These are phyloP conservation scores for Schrenkiella parvula DNA, from an alignment of 345 rosid species.

Conservation along the genomic window DNA sequence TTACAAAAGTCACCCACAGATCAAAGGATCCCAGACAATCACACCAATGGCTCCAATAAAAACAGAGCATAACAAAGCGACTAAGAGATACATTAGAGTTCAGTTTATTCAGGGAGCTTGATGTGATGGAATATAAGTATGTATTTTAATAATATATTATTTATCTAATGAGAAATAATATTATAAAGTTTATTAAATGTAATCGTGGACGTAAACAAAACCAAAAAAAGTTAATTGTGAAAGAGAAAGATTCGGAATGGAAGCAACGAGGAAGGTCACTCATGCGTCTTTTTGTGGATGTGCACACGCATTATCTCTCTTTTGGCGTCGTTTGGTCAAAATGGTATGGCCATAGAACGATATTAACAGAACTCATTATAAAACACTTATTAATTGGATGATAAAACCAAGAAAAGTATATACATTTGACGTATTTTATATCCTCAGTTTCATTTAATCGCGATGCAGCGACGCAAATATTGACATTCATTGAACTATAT, in stretches of 20 bases:
- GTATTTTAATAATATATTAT: no score
- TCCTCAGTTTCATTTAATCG: not conserved
- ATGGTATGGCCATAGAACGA: not conserved
- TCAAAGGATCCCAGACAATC: no score
- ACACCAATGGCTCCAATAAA: no score
- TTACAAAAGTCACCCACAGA: no score
- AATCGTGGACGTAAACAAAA: slow-evolving; percentile 7
- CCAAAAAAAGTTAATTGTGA: not conserved
- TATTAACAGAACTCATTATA: not conserved
- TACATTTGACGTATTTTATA: not conserved
- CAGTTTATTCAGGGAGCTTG: not conserved
- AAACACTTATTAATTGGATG: not conserved
- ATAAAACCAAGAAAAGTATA: not conserved
- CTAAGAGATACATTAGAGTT: not conserved
- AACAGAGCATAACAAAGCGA: not conserved
- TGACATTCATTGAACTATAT: not conserved
- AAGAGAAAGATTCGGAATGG: slow-evolving; percentile 7
- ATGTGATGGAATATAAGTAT: not conserved
- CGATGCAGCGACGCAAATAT: not conserved
- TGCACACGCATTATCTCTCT: not conserved
- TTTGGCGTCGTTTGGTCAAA: slow-evolving; percentile 16
- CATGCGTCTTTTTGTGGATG: slow-evolving; percentile 16
- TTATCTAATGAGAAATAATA: not conserved
- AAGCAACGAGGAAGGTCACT: slow-evolving; percentile 35
- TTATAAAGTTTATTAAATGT: not conserved